phyloP scores from a whole-genome alignment of 768 basidiomycete genomes.

The Strobilomyces dryophilus region DNA sequence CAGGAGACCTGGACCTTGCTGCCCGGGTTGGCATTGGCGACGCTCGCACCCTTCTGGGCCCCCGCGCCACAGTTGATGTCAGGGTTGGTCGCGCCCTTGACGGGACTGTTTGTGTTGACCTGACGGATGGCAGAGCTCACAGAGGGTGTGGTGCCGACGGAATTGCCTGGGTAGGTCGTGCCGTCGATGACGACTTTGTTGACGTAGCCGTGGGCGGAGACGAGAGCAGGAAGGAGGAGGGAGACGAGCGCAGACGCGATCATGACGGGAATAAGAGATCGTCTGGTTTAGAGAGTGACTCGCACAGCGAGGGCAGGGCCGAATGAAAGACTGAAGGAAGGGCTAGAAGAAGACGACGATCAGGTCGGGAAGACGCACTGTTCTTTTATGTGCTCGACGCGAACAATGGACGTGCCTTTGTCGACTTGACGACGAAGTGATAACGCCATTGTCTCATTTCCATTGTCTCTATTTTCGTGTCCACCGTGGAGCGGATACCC shows the following conservation, averaged over 20 bases:
- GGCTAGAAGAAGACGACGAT: not conserved
- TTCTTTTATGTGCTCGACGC: not conserved
- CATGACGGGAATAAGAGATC: conserved; percentile 8
- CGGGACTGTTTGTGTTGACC: conserved; percentile 40
- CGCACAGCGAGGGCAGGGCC: conserved; percentile 21
- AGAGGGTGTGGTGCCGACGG: conserved; percentile 25
- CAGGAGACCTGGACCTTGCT: conserved; percentile 51
- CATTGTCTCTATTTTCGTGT: not conserved
- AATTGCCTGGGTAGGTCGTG: conserved; percentile 26
- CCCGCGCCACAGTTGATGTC: conserved; percentile 54
- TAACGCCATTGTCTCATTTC: not conserved
- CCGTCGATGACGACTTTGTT: conserved; percentile 27
- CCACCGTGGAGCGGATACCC: too few species aligned
- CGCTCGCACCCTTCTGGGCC: conserved; percentile 43
- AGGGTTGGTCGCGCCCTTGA: conserved; percentile 54
- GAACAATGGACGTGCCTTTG: not conserved
- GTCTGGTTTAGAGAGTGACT: not conserved
- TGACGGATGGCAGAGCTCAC: conserved; percentile 39
- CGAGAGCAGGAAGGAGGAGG: conserved; percentile 22
- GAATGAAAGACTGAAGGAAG: not conserved
- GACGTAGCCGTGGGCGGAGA: conserved; percentile 29
- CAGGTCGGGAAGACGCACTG: not conserved
- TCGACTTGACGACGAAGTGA: not conserved
- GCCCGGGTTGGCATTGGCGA: conserved; percentile 56
- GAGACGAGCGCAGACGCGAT: conserved; percentile 9